Base-by-base conservation (phyloP, 768 basidiomycete genomes). In the Psilocybe cyanescens region DNA sequence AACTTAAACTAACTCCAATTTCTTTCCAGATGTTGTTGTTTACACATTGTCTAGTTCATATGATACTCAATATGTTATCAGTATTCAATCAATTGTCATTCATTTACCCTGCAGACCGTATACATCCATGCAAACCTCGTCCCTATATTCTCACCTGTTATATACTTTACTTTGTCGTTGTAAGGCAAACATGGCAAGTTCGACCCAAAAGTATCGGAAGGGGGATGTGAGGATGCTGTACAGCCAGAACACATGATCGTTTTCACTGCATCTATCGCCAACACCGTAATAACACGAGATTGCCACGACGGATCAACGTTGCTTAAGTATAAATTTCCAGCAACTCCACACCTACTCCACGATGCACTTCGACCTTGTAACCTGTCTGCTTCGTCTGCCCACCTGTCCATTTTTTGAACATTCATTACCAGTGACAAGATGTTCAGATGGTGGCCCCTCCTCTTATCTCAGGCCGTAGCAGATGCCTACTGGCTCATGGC, bases 401-500 rank as follows among this genome's bases (percentile, higher is more conserved):
- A 11, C 33, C 11, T 6, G 33, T 35, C 33, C 33, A 35, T 35
- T 24, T 24, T 24, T 24, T 24, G 33, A 35, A 35, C 33, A 7
- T 3, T 11, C 2, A 35, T 14, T 24, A 24, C 47, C 47, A 24
- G 17, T 24, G 6, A n/a, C 4, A 19, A 8, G 14, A 14, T 44
- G n/a, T n/a, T 44, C 14, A n/a, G 11, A 16, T 49, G 8, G 19
- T 28, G 47, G 9, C 24, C 19, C 6, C 9, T 45, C 12, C n/a
- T 45, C n/a, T 28, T 9, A 14, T 39, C 37, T n/a, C 17, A 7
- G 12, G 16, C 17, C 4, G 19, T 28, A 8, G 37, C 29, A 17
- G 17, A 59, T 17, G 58, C 53, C 8, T 65, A 65, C 49, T 65
- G 60, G 64, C 54, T 65, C 28, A 65, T 65, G 64, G 60, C 64